Evolutionary conservation across 2,329 filamentous ascomycete genomes (phyloP), one percentile per base, ranked within the genome.

Genomic region (Aaosphaeria arxii): DNA sequence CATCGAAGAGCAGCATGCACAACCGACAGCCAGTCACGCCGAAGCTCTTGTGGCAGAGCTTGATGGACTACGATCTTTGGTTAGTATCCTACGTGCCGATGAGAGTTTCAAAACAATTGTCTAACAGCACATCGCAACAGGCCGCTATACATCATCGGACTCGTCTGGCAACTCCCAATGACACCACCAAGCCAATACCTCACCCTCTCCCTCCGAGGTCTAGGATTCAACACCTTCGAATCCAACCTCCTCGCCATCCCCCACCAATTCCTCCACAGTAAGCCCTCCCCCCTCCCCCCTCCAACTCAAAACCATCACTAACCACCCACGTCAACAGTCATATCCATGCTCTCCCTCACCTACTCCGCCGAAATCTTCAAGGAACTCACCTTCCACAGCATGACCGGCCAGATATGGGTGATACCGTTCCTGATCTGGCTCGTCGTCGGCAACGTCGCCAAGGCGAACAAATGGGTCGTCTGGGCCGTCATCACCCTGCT

Each of bases 171-270:
- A 28, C 57, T 61, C 13, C 48, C 51, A 5, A 53, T 55, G 2
- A 35, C 57, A 5, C 58, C 62, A 3, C 55, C 59, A 1, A 28
- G 24, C 1, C 59, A 44, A 13, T 66, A 66, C 42, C 72, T 87
- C 5, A 83, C 84, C 0, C 74, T 85, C 5, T 81, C 78, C 1
- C 72, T 87, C 5, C 76, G 77, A 41, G 69, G 72, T 1, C 70
- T 86, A 0, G 84, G 84, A 0, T 87, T 86, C 66, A 74, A 74
- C 50, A 82, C 79, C 2, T 84, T 88, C 63, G 69, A 81, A 24
- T 77, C 82, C 1, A 88, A 86, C 58, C 62, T 88, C 32, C 74
- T 88, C 6, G 77, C 79, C 2, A 86, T 87, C n/a, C 69, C 79
- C 52, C 64, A 58, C 4, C 64, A 70, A 31, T 63, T 67, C 11